Evolutionary conservation across 2,329 filamentous ascomycete species (phyloP).

Genomic region (Alternaria arborescens): DNA sequence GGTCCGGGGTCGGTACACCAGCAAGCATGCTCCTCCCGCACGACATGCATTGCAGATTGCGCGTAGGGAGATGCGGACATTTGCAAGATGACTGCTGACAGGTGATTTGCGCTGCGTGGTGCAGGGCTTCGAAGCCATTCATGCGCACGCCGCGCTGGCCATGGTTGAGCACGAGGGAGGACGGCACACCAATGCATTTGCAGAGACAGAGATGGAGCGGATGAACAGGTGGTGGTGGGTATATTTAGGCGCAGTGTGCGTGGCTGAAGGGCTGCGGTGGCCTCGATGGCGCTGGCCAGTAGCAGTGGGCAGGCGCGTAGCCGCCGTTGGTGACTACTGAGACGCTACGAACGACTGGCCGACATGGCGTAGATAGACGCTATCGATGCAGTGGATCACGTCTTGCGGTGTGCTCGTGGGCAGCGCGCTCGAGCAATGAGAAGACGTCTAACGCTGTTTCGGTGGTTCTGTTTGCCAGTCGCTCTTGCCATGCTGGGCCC

Average conservation of each 20-base stretch:
- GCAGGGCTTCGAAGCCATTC: conserved; percentile 7
- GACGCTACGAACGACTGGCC: conserved; percentile 34
- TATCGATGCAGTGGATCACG: conserved; percentile 30
- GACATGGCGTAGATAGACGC: conserved; percentile 32
- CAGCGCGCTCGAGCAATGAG: conserved; percentile 36
- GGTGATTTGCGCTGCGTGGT: conserved; percentile 7
- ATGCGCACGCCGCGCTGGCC: conserved; percentile 8
- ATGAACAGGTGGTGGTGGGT: conserved; percentile 17
- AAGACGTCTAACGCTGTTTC: conserved; percentile 13
- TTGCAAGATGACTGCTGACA: conserved; percentile 19
- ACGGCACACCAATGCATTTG: neutral
- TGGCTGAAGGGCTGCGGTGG: conserved; percentile 28
- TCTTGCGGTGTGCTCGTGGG: conserved; percentile 36
- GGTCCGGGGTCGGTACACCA: conserved; percentile 21
- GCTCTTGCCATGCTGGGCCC: conserved; percentile 14
- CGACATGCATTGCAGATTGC: conserved; percentile 32
- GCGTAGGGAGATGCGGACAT: conserved; percentile 23
- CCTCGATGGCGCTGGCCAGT: conserved; percentile 24
- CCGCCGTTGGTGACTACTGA: conserved; percentile 31
- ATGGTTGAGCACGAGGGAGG: neutral
- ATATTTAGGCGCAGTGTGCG: conserved; percentile 34
- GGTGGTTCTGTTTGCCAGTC: conserved; percentile 17
- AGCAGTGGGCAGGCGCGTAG: conserved; percentile 25
- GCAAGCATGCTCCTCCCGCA: conserved; percentile 14
- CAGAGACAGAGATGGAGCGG: conserved; percentile 5